These are phyloP conservation scores for Hibiscus mutabilis DNA, from an alignment of 345 rosid species.

Conservation along the genomic window DNA sequence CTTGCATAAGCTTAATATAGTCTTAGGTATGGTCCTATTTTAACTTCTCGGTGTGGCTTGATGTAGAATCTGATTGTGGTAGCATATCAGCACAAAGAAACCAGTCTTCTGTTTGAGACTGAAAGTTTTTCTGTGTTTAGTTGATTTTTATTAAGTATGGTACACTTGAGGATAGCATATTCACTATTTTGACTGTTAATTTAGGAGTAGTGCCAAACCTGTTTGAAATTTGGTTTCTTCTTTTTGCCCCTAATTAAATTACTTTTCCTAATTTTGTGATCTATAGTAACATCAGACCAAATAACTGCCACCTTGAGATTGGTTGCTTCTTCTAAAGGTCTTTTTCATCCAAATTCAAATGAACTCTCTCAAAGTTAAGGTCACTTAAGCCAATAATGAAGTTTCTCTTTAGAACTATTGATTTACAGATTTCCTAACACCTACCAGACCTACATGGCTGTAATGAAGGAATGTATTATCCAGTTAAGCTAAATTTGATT, in stretches of 20 bases:
- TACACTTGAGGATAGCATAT: not conserved
- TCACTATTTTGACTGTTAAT: not conserved
- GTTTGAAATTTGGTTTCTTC: not conserved
- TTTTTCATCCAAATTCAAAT: not conserved
- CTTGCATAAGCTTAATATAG: not conserved
- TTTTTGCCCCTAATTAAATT: too few species aligned
- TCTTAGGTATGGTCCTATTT: not conserved
- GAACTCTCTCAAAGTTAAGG: not conserved
- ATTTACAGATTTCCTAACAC: too few species aligned
- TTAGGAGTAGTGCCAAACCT: not conserved
- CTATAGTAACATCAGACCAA: not conserved
- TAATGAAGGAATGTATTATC: too few species aligned
- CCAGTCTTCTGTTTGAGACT: not conserved
- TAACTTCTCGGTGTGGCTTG: slow-evolving; percentile 4
- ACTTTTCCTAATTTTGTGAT: slow-evolving; percentile 3
- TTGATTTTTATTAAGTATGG: not conserved
- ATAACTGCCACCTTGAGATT: not conserved
- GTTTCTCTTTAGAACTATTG: not conserved
- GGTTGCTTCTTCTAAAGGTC: not conserved
- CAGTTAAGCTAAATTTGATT: too few species aligned
- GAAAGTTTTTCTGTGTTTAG: not conserved
- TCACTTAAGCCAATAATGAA: not conserved
- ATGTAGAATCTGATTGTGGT: not conserved
- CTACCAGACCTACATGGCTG: too few species aligned
- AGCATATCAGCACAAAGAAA: not conserved